Conservation (phyloP, 2,329 filamentous ascomycete genomes). For the Ilyonectria mors-panacis region DNA sequence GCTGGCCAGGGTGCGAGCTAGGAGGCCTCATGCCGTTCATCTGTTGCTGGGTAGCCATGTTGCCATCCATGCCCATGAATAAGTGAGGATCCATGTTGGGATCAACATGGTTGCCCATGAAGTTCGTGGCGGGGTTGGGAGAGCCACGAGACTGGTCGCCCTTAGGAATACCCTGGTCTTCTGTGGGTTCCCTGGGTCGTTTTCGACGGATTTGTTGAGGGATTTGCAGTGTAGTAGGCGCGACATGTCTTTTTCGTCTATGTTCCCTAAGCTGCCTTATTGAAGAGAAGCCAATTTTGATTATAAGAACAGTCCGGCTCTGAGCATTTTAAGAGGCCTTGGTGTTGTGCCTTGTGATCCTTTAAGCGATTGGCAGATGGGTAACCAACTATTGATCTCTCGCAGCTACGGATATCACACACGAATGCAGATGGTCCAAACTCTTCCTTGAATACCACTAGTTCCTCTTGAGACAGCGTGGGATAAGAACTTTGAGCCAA, state of each 20-base stretch:
- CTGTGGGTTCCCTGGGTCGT: too few species aligned
- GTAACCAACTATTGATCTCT: neutral
- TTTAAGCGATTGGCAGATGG: neutral
- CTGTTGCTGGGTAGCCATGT: slow-evolving; percentile 66
- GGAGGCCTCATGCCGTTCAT: slow-evolving; percentile 80
- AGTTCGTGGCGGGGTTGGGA: slow-evolving; percentile 73
- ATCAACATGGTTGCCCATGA: slow-evolving; percentile 75
- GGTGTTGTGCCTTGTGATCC: neutral
- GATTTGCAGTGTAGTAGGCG: too few species aligned
- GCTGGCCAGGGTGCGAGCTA: slow-evolving; percentile 74
- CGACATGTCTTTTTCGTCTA: too few species aligned
- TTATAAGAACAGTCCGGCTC: neutral
- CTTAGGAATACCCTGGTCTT: too few species aligned
- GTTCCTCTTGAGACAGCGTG: neutral
- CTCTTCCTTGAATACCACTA: slow-evolving; percentile 5
- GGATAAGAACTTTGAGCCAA: neutral
- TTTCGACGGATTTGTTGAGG: too few species aligned
- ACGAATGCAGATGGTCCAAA: slow-evolving; percentile 10
- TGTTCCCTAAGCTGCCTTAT: too few species aligned
- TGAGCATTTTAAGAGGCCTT: neutral
- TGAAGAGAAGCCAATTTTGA: neutral
- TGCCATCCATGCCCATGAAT: slow-evolving; percentile 70
- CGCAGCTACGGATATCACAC: neutral
- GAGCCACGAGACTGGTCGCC: slow-evolving; percentile 77
- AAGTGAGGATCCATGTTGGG: slow-evolving; percentile 73